Evolutionary conservation across 1,139 yeast genomes (phyloP), one percentile per base, ranked within the genome.

Genomic region (Trichomonascaceae sp.): DNA sequence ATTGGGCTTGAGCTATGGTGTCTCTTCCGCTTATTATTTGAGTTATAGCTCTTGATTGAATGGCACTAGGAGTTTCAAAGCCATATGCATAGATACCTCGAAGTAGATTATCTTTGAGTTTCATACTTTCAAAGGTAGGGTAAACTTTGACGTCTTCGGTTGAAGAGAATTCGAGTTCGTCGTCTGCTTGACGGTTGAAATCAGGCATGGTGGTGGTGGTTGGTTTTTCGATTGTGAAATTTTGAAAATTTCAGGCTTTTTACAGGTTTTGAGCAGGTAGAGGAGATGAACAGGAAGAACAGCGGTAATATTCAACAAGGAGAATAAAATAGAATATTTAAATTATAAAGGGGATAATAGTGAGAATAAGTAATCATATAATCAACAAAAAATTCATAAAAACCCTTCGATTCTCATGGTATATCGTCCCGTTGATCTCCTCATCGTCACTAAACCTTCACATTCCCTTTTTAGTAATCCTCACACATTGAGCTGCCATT

Each of bases 1-100:
- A 88, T 69, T 93, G 99, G 10, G 98, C 97, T 71, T 93, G 99
- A 20, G 98, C 98, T 57, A 93, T 88, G 1, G 93, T 87, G 69
- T 93, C 99, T 63, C 85, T 80, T 4, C 97, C 98, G 52, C 85
- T 80, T 53, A 91, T 89, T 59, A 91, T 90, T 66, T 91, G 98
- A 73, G 87, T 80, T 55, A 93, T 93, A 39, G 97, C 99, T 63
- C 98, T 77, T 46, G 95, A 87, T 71, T 93, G 99, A 70, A 93
- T 93, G 7, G 97, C 90, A 22, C 96, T 88, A 17, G 99, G 99
- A 9, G 86, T 81, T 70, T 90, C 96, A 67, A 90, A 93, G 18
- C 99, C 98, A 70, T 90, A 90, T 17, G 85, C 83, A 69, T 87
- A 91, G 50, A 91, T 87, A 10, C 97, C 97, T 65, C 78, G 72